phyloP scores from a whole-genome alignment of 495 filamentous ascomycete genomes.

The Aspergillus ellipticus region DNA sequence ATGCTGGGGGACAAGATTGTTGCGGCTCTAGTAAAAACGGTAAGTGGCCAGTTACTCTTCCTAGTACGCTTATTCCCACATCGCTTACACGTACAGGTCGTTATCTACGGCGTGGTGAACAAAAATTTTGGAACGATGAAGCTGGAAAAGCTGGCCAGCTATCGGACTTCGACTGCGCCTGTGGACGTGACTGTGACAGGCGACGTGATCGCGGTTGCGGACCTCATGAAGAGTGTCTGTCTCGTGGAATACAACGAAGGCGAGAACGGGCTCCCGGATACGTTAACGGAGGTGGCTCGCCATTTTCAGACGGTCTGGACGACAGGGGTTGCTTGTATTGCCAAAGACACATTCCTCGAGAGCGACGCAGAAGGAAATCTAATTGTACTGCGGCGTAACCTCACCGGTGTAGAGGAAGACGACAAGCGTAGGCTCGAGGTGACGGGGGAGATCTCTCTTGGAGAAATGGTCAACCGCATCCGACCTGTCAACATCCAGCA shows the following conservation, averaged over 20 bases:
- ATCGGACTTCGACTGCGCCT: conserved; percentile 79
- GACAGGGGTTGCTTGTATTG: conserved; percentile 72
- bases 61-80: neutral
- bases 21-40: conserved; percentile 81
- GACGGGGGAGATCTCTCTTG: conserved; percentile 75
- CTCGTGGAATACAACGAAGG: conserved; percentile 63
- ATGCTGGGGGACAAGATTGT: conserved; percentile 75
- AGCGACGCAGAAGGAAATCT: conserved; percentile 86
- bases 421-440: conserved; percentile 68
- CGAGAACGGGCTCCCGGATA: conserved; percentile 37
- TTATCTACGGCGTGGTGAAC: conserved; percentile 54
- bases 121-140: conserved; percentile 41
- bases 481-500: conserved; percentile 56
- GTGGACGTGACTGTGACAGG: conserved; percentile 71
- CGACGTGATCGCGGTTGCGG: conserved; percentile 74
- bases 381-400: conserved; percentile 68
- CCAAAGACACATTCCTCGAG: conserved; percentile 68
- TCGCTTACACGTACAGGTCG: conserved; percentile 37
- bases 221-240: conserved; percentile 90
- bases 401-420: conserved; percentile 65
- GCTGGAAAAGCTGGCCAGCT: conserved; percentile 66
- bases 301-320: conserved; percentile 79
- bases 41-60: conserved; percentile 34
- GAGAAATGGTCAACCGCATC: conserved; percentile 91
- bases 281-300: conserved; percentile 68